phyloP scores from a whole-genome alignment of 176 grass and related monocot genomes.

The Zoysia pacifica region DNA sequence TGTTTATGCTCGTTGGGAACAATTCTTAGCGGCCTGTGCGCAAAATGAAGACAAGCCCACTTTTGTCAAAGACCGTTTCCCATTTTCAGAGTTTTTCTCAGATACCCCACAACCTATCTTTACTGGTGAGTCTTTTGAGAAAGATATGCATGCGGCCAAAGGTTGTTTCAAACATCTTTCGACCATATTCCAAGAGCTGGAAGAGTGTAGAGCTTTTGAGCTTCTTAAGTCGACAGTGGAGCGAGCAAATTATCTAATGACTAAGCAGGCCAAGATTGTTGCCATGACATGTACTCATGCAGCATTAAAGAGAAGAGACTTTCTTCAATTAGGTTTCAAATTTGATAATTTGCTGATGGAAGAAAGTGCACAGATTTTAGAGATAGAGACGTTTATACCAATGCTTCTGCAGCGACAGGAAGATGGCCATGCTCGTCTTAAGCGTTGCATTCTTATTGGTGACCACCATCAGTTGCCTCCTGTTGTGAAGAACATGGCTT shows the following conservation, averaged over 20 bases:
- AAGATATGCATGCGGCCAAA: conserved; percentile 92
- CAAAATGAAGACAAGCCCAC: conserved; percentile 74
- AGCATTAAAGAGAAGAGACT: conserved; percentile 90
- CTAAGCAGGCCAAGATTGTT: conserved; percentile 97
- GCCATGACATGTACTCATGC: conserved; percentile 99
- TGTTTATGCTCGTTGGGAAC: conserved; percentile 94
- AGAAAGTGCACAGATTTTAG: conserved; percentile 99
- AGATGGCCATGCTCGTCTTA: conserved; percentile 88
- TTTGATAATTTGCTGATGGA: conserved; percentile 99
- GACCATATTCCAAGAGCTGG: conserved; percentile 92
- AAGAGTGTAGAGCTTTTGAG: conserved; percentile 98
- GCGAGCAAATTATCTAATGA: conserved; percentile 97
- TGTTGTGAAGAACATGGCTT: conserved; percentile 99
- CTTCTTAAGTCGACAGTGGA: conserved; percentile 93
- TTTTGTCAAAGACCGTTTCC: conserved; percentile 80
- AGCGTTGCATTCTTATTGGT: conserved; percentile 95
- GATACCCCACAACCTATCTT: conserved; percentile 71
- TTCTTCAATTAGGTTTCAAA: conserved; percentile 94
- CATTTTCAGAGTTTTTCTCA: conserved; percentile 78
- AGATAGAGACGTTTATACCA: conserved; percentile 98
- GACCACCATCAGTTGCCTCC: conserved; percentile 97
- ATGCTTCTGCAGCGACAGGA: conserved; percentile 95
- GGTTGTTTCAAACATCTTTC: conserved; percentile 96
- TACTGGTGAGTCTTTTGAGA: conserved; percentile 84
- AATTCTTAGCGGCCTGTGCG: conserved; percentile 72